Conservation (phyloP, 108 stramenopile species). For the Skeletonema menzelii region DNA sequence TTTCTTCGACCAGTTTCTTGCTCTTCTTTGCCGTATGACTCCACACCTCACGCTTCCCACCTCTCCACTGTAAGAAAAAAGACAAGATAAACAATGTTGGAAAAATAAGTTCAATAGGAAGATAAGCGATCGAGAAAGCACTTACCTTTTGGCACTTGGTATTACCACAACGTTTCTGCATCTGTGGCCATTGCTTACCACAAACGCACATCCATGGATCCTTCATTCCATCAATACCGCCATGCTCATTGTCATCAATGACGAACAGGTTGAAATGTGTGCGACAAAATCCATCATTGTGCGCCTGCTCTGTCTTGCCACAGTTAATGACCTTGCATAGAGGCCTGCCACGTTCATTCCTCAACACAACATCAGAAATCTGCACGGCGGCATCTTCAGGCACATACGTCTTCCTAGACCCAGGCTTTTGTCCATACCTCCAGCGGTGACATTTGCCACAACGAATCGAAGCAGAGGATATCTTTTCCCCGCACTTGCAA, state of each 20-base stretch:
- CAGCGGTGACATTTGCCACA: neutral
- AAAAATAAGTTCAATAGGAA: neutral
- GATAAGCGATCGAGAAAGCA: neutral
- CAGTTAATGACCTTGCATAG: slow-evolving; percentile 23
- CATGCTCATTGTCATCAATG: neutral
- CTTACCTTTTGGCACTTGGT: slow-evolving; percentile 3
- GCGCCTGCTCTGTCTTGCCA: slow-evolving; percentile 16
- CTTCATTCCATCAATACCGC: neutral
- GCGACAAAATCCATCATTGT: slow-evolving; percentile 30
- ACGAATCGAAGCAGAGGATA: neutral
- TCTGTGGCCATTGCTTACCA: neutral
- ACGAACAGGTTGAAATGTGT: slow-evolving; percentile 1
- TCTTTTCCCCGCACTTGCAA: slow-evolving; percentile 3
- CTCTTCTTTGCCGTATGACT: neutral
- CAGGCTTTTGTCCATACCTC: slow-evolving; percentile 3
- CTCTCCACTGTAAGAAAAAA: neutral
- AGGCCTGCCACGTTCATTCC: slow-evolving; percentile 12
- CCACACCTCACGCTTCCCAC: neutral
- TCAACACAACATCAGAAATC: neutral
- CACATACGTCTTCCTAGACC: neutral
- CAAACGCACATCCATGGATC: neutral
- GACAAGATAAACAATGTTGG: neutral
- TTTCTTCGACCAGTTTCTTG: neutral
- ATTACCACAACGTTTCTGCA: neutral
- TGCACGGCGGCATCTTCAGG: neutral